These are phyloP conservation scores for Scalesia atractyloides DNA, from an alignment of 129 eudicot species.

Conservation along the genomic window DNA sequence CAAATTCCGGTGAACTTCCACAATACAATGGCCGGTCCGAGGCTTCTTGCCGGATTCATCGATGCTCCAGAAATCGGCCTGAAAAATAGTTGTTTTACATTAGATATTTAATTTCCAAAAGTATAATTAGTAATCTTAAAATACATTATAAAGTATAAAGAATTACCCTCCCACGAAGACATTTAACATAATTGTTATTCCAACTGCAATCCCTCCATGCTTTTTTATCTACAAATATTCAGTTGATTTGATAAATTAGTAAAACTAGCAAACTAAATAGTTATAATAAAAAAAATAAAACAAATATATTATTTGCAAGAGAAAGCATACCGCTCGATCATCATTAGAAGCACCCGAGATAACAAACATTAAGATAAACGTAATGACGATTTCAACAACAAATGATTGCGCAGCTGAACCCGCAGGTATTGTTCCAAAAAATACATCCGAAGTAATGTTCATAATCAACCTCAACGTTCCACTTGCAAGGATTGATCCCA, in stretches of 20 bases:
- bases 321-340: slow-evolving; percentile 55
- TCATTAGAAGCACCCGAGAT: slow-evolving; percentile 69
- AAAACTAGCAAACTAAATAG: background rate
- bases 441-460: slow-evolving; percentile 42
- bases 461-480: slow-evolving; percentile 47
- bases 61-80: slow-evolving; percentile 95
- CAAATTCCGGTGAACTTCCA: slow-evolving; percentile 55
- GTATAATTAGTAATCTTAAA: background rate
- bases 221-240: slow-evolving; percentile 50
- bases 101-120: background rate
- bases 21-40: slow-evolving; percentile 81
- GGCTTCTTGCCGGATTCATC: slow-evolving; percentile 91
- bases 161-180: slow-evolving; percentile 84
- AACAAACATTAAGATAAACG: slow-evolving; percentile 80
- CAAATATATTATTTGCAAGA: background rate
- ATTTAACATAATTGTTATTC: slow-evolving; percentile 80
- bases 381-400: slow-evolving; percentile 58
- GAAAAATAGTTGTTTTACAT: background rate
- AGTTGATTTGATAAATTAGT: background rate
- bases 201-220: slow-evolving; percentile 69
- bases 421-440: slow-evolving; percentile 62
- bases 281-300: background rate
- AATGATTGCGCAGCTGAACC: slow-evolving; percentile 64
- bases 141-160: background rate
- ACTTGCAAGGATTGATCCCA: slow-evolving; percentile 75